Conservation (phyloP, 148 eudicot genomes). For the Rheum nobile region DNA sequence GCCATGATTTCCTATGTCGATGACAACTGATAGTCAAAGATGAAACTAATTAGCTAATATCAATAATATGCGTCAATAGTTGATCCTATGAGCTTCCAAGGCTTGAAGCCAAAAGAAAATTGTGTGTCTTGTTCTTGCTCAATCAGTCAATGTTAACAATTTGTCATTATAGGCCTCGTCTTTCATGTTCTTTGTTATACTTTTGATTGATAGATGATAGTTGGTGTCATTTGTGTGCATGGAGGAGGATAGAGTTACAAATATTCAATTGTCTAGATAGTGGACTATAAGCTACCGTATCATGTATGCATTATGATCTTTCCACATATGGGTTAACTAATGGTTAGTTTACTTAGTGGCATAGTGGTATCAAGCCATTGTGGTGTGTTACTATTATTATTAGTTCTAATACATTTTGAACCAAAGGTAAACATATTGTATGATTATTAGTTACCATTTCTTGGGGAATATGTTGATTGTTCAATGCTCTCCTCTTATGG, state of each 20-base stretch:
- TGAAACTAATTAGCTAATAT: not conserved
- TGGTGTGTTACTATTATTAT: too few relatives aligned
- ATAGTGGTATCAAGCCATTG: not conserved
- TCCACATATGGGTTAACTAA: not conserved
- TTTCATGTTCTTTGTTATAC: too few relatives aligned
- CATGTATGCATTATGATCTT: not conserved
- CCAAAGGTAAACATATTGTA: too few relatives aligned
- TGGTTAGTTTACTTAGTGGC: not conserved
- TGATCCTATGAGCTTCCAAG: not conserved
- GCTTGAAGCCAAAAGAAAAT: not conserved
- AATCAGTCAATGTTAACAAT: not conserved
- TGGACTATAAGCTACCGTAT: too few relatives aligned
- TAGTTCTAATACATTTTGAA: too few relatives aligned
- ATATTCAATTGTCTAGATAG: too few relatives aligned
- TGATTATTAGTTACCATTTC: not conserved
- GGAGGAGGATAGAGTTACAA: too few relatives aligned
- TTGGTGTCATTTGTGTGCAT: too few relatives aligned
- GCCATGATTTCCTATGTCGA: not conserved
- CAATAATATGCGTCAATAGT: not conserved
- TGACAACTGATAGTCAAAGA: not conserved
- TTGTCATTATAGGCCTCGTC: not conserved
- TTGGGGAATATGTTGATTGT: not conserved
- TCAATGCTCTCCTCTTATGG: not conserved
- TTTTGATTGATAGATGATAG: not conserved
- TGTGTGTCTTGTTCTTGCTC: not conserved